Evolutionary conservation across 2,329 filamentous ascomycete genomes (phyloP).

Genomic region (Fusarium cyanostomum): DNA sequence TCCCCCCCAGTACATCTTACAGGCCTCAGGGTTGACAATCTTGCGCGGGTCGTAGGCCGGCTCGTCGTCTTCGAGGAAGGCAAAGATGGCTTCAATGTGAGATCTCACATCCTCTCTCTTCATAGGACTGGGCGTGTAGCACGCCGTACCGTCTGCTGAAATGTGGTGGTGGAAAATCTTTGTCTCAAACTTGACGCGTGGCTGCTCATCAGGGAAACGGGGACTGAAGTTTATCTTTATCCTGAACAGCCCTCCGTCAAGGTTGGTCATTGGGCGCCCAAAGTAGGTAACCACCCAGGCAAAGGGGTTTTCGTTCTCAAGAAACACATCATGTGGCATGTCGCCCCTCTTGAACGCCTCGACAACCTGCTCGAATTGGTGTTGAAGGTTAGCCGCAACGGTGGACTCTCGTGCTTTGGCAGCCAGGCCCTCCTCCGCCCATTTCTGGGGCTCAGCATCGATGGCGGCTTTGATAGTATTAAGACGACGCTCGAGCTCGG

Average conservation of each 20-base stretch:
- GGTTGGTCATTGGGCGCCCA: conserved; percentile 89
- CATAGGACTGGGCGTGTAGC: conserved; percentile 73
- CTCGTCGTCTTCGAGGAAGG: conserved; percentile 84
- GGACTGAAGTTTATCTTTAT: conserved; percentile 84
- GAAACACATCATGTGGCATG: conserved; percentile 76
- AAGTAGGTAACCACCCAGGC: conserved; percentile 91
- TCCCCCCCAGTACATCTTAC: conserved; percentile 86
- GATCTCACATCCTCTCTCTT: conserved; percentile 79
- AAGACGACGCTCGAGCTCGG: conserved; percentile 75
- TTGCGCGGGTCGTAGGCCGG: conserved; percentile 91
- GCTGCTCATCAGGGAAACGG: conserved; percentile 87
- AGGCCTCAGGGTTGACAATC: conserved; percentile 85
- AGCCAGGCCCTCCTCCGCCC: conserved; percentile 74
- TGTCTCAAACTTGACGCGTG: conserved; percentile 82
- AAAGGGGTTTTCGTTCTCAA: conserved; percentile 87
- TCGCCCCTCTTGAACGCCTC: conserved; percentile 77
- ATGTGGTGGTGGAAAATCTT: conserved; percentile 90
- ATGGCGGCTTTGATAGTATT: conserved; percentile 74
- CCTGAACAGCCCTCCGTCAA: conserved; percentile 89
- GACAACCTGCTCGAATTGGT: conserved; percentile 85
- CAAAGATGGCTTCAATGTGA: conserved; percentile 86
- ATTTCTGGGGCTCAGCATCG: conserved; percentile 74
- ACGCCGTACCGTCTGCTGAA: conserved; percentile 80
- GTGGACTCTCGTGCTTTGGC: conserved; percentile 73
- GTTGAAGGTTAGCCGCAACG: conserved; percentile 81